Evolutionary conservation across 768 basidiomycete species (phyloP).

Genomic region (Aureoboletus auriporus): DNA sequence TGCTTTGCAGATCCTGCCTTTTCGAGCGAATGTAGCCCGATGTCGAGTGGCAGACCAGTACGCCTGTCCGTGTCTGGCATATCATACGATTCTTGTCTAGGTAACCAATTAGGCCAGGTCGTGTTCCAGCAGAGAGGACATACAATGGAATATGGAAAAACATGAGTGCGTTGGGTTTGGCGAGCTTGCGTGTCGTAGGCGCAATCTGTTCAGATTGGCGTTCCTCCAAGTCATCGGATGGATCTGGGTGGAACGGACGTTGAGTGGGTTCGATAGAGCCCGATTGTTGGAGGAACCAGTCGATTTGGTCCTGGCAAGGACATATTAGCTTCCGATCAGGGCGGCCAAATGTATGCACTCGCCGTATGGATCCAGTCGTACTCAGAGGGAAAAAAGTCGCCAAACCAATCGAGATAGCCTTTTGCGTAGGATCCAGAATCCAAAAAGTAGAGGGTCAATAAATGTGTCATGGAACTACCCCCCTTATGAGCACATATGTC

Average conservation of each 20-base stretch:
- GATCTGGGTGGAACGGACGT: constrained; percentile 81
- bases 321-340: neutral
- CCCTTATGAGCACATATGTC: constrained; percentile 5
- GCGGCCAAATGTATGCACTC: constrained; percentile 12
- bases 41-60: constrained; percentile 61
- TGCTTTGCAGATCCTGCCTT: constrained; percentile 56
- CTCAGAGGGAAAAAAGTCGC: constrained; percentile 59
- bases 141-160: constrained; percentile 98
- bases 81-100: constrained; percentile 70
- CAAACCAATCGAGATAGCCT: constrained; percentile 54
- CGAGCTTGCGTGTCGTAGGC: constrained; percentile 53
- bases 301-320: constrained; percentile 57
- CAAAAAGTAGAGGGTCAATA: constrained; percentile 88
- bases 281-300: constrained; percentile 90
- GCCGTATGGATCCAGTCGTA: constrained; percentile 86
- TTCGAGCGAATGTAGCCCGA: constrained; percentile 64
- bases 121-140: constrained; percentile 19
- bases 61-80: constrained; percentile 61
- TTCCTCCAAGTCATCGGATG: constrained; percentile 62
- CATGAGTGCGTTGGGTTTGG: constrained; percentile 94
- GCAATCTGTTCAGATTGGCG: constrained; percentile 59
- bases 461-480: constrained; percentile 76
- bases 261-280: constrained; percentile 68
- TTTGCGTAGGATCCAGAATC: constrained; percentile 80
- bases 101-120: neutral